A percentile compares a stretch with the other conserved stretches of the same genome.
Conservation (phyloP, 1,139 yeast species). For the Yamadazyma triangularis region DNA sequence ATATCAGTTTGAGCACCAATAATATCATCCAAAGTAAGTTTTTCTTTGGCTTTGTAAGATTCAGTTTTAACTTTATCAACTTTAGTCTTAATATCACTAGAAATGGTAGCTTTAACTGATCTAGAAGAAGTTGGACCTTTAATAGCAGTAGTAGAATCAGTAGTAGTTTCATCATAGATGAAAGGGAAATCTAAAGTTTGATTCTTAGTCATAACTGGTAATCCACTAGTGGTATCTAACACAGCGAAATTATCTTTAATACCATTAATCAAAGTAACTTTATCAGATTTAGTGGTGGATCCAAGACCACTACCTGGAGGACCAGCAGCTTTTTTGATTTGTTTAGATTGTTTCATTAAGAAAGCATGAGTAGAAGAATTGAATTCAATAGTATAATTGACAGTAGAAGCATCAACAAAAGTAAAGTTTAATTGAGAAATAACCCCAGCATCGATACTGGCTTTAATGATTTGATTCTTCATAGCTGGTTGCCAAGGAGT, state of each 20-base stretch:
- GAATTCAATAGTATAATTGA: slow-evolving; percentile 9
- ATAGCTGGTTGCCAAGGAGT: slow-evolving; percentile 14
- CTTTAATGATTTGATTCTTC: slow-evolving; percentile 12
- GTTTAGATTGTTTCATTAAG: slow-evolving; percentile 11
- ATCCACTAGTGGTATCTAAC: slow-evolving; percentile 5
- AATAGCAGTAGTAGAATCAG: slow-evolving; percentile 7
- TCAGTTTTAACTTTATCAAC: slow-evolving; percentile 8
- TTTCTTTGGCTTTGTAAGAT: slow-evolving; percentile 11
- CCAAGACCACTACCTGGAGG: slow-evolving; percentile 15
- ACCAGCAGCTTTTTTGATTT: slow-evolving; percentile 9
- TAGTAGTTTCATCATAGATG: slow-evolving; percentile 8
- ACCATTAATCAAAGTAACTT: slow-evolving; percentile 9
- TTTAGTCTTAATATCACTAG: slow-evolving; percentile 8
- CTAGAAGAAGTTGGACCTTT: slow-evolving; percentile 7
- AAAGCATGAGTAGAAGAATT: slow-evolving; percentile 10
- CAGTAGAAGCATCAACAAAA: slow-evolving; percentile 9
- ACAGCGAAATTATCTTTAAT: slow-evolving; percentile 4
- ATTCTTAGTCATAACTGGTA: slow-evolving; percentile 6
- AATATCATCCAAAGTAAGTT: slow-evolving; percentile 9
- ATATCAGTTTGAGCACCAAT: slow-evolving; percentile 15
- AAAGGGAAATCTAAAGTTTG: slow-evolving; percentile 12
- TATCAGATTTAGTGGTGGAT: slow-evolving; percentile 6
- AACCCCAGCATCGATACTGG: slow-evolving; percentile 8
- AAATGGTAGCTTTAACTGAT: slow-evolving; percentile 6
- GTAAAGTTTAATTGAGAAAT: slow-evolving; percentile 12